Base-by-base conservation (phyloP, 441 rosid species). In the Cnidoscolus chayamansa region DNA sequence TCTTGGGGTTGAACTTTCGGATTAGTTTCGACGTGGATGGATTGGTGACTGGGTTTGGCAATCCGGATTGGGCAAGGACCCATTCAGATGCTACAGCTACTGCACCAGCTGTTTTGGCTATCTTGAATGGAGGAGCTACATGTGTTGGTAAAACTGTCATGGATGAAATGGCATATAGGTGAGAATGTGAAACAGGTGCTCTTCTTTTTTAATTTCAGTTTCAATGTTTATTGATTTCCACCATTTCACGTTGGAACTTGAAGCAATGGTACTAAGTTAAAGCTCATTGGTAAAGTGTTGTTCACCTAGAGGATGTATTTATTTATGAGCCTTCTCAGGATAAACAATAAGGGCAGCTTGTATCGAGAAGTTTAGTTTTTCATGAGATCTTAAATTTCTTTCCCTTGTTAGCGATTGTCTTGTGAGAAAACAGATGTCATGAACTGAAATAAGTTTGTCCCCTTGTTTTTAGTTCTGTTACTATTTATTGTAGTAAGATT, bases 141-240 rank as follows among this genome's bases (percentile, higher is more conserved):
- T 85, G 87, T 45, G 40, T 86, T 78, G 98, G 97, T 56, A 85
- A 81, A 80, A 88, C 96, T 69, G 80, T 89, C 66, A 87, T 87
- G 98, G 97, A 89, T 83, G 98, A 94, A 85, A 87, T 94, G 98
- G 98, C 98, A n/a, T 90, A 87, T 81, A 82, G 98, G 98, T 91
- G 72, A 56, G 79, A 50, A 56, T 11, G 32, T 30, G 70, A 58
- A 49, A 61, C 10, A 64, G 2, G 17, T 54, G 8, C 2, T 10
- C 4, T 40, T 17, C 1, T 12, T 55, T 19, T 45, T 53, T 43
- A 45, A 35, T 40, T 40, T 40, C 6, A 40, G 0, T 3, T 40
- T 40, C 6, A 40, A 40, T 35, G 6, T 40, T 40, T 40, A 6
- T 40, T 40, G 45, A 40, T 40, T 40, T 40, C 45, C 7, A 3